phyloP scores from a whole-genome alignment of 2,329 filamentous ascomycete genomes.

The Penicillium janthinellum region DNA sequence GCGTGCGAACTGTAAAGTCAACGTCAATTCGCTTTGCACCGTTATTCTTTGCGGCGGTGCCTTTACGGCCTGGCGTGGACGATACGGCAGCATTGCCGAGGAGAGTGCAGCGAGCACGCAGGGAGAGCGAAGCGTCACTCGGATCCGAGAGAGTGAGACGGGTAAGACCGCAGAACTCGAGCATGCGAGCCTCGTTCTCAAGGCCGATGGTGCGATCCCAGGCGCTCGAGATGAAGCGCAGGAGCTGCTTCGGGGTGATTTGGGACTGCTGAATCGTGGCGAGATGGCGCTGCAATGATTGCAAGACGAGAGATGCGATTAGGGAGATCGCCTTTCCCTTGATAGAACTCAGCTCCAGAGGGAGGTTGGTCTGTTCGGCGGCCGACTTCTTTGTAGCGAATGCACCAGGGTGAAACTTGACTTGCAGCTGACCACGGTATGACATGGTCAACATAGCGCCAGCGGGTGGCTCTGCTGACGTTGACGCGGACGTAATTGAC shows the following conservation, averaged over 20 bases:
- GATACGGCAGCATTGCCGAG: constrained; percentile 29
- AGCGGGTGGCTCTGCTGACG: constrained; percentile 26
- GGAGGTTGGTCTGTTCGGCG: constrained; percentile 27
- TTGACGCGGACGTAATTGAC: constrained; percentile 44
- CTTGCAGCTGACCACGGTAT: constrained; percentile 45
- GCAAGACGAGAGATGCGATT: constrained; percentile 45
- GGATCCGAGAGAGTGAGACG: constrained; percentile 36
- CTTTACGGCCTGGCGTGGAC: constrained; percentile 17
- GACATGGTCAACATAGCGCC: constrained; percentile 44
- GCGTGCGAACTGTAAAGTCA: constrained; percentile 43
- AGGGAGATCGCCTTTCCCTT: constrained; percentile 33
- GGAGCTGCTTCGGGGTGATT: constrained; percentile 40
- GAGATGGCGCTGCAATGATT: constrained; percentile 44
- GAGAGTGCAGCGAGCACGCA: constrained; percentile 44
- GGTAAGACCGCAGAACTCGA: constrained; percentile 50
- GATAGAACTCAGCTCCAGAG: constrained; percentile 39
- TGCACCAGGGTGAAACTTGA: constrained; percentile 46
- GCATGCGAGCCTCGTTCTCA: constrained; percentile 48
- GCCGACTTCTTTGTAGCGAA: constrained; percentile 33
- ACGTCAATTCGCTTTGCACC: constrained; percentile 39
- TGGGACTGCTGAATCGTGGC: constrained; percentile 39
- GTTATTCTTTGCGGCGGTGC: constrained; percentile 13
- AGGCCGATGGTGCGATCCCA: constrained; percentile 45
- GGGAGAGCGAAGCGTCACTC: constrained; percentile 26
- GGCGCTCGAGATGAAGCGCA: constrained; percentile 45